phyloP scores from a whole-genome alignment of 164 flowering plant genomes.

The Vitis riparia region DNA sequence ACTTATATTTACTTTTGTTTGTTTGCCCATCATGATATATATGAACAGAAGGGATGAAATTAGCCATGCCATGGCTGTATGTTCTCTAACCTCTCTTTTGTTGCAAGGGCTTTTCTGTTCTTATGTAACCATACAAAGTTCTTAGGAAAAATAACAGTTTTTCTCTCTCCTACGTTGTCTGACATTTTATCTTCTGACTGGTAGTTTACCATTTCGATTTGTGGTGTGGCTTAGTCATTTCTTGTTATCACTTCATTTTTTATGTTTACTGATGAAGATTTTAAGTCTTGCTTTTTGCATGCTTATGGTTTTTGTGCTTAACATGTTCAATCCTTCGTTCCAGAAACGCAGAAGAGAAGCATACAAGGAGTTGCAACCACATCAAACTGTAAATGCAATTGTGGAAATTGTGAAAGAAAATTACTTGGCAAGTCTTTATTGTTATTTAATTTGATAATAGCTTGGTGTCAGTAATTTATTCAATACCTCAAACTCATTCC shows the following conservation, averaged over 20 bases:
- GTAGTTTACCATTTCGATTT: not conserved
- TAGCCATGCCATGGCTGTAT: too few species aligned
- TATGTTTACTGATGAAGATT: not conserved
- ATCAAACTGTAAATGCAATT: constrained; percentile 70
- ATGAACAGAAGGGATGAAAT: too few species aligned
- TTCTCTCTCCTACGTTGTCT: not conserved
- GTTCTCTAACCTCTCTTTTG: too few species aligned
- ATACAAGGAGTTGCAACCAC: constrained; percentile 46
- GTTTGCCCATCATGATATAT: too few species aligned
- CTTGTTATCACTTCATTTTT: too few species aligned
- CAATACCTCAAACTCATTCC: not conserved
- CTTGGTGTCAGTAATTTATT: not conserved
- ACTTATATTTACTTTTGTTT: not conserved
- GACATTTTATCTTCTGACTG: not conserved
- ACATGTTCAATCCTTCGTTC: constrained; percentile 1
- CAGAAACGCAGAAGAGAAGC: constrained; percentile 77
- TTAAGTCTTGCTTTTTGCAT: not conserved
- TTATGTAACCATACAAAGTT: too few species aligned
- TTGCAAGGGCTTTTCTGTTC: too few species aligned
- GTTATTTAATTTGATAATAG: not conserved
- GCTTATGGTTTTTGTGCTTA: not conserved
- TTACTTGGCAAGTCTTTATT: constrained; percentile 63
- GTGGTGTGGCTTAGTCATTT: not conserved
- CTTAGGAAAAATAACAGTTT: too few species aligned
- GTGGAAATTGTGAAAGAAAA: constrained; percentile 91